phyloP scores from a whole-genome alignment of 2,329 filamentous ascomycete species.

The Scedosporium aurantiacum region DNA sequence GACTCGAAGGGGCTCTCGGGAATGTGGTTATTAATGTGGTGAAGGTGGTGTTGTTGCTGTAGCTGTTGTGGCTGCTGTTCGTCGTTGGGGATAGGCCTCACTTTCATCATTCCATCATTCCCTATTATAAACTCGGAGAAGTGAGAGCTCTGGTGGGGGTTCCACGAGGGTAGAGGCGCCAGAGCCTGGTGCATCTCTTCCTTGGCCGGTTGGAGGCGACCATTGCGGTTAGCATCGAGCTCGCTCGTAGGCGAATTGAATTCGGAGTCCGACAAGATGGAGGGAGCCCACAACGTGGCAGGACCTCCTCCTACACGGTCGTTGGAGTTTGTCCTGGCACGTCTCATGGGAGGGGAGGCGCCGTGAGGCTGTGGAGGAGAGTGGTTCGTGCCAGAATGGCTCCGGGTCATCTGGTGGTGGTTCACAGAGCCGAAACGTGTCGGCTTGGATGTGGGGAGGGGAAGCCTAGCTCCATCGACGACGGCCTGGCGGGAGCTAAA shows the following conservation, averaged over 20 bases:
- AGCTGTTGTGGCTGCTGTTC: not conserved
- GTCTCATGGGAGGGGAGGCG: slow-evolving; percentile 3
- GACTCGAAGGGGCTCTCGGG: slow-evolving; percentile 2
- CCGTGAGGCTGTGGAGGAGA: not conserved
- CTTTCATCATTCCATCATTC: slow-evolving; percentile 8
- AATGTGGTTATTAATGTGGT: not conserved
- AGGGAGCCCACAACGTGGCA: slow-evolving; percentile 10
- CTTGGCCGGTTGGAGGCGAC: not conserved
- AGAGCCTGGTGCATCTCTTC: slow-evolving; percentile 1
- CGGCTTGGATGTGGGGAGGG: slow-evolving; percentile 3
- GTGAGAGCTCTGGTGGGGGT: slow-evolving; percentile 5
- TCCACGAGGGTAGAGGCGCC: slow-evolving; percentile 1
- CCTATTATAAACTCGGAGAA: slow-evolving; percentile 7
- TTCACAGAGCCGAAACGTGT: slow-evolving; percentile 7
- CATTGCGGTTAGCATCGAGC: not conserved
- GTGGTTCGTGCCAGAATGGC: slow-evolving; percentile 3
- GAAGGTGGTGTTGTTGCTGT: slow-evolving; percentile 2
- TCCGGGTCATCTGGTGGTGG: slow-evolving; percentile 1
- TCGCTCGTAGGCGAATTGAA: slow-evolving; percentile 11
- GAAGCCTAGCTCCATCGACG: slow-evolving; percentile 5
- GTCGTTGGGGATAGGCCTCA: not conserved
- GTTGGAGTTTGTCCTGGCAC: slow-evolving; percentile 6
- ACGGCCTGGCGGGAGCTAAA: slow-evolving; percentile 5
- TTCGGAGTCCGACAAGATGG: slow-evolving; percentile 11
- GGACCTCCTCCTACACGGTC: slow-evolving; percentile 1